A percentile compares a stretch with the other conserved stretches of the same genome.
Evolutionary conservation across 805 yeast genomes (phyloP).

Genomic region (Spathaspora sp.): DNA sequence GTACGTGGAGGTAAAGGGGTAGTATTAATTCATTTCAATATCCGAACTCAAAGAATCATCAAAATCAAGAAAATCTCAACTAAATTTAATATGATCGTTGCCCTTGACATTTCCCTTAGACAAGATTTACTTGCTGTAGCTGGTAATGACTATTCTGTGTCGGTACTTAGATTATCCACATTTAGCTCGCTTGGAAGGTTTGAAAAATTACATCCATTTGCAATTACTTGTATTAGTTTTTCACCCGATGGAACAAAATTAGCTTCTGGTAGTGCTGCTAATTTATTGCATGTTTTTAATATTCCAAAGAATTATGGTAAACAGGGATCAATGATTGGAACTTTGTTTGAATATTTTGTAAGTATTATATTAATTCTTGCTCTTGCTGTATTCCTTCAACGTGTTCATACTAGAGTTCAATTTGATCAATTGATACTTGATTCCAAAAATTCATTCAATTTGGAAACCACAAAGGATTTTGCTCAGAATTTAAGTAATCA

Average conservation of each 20-base stretch:
- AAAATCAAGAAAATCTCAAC: slow-evolving; percentile 40
- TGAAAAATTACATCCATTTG: slow-evolving; percentile 68
- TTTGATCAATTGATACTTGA: slow-evolving; percentile 21
- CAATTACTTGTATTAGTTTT: slow-evolving; percentile 69
- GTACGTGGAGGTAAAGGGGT: slow-evolving; percentile 31
- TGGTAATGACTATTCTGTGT: slow-evolving; percentile 64
- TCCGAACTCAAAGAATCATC: slow-evolving; percentile 38
- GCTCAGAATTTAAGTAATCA: slow-evolving; percentile 15
- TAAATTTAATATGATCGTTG: slow-evolving; percentile 53
- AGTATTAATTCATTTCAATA: slow-evolving; percentile 42
- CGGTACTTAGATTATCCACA: slow-evolving; percentile 49
- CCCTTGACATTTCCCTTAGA: slow-evolving; percentile 42
- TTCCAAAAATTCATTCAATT: slow-evolving; percentile 14
- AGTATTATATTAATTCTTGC: slow-evolving; percentile 28
- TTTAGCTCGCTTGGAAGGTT: slow-evolving; percentile 49
- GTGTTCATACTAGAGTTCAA: slow-evolving; percentile 31
- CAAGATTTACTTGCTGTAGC: slow-evolving; percentile 51
- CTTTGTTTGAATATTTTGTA: slow-evolving; percentile 31
- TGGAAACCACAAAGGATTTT: slow-evolving; percentile 22
- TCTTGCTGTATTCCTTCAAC: slow-evolving; percentile 32
- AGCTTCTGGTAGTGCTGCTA: slow-evolving; percentile 76
- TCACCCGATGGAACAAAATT: slow-evolving; percentile 64
- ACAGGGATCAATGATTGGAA: slow-evolving; percentile 34
- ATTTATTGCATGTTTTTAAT: slow-evolving; percentile 59
- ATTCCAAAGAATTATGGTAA: slow-evolving; percentile 50